Evolutionary conservation across 2,329 filamentous ascomycete species (phyloP).

Genomic region (Beauveria asiatica): DNA sequence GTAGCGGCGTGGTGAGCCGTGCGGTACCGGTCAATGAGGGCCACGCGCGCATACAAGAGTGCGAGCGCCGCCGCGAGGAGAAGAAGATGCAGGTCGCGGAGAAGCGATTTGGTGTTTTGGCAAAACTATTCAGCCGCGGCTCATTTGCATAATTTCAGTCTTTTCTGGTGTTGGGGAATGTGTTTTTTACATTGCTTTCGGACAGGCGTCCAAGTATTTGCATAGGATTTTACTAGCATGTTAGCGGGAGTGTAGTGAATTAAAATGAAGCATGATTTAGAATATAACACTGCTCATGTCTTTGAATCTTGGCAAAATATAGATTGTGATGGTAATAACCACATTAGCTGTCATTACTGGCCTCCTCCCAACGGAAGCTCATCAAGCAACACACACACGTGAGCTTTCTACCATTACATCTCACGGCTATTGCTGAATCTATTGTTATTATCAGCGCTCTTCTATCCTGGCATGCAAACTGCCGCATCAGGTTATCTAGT

Average conservation of each 20-base stretch:
- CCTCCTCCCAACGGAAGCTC: too few relatives aligned
- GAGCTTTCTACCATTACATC: too few relatives aligned
- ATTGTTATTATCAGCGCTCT: too few relatives aligned
- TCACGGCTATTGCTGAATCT: too few relatives aligned
- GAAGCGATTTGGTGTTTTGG: slow-evolving; percentile 46
- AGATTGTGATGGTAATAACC: too few relatives aligned
- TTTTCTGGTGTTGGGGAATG: background rate
- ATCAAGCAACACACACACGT: too few relatives aligned
- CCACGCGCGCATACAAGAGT: slow-evolving; percentile 44
- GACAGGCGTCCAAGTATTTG: background rate
- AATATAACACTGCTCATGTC: too few relatives aligned
- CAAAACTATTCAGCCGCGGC: slow-evolving; percentile 49
- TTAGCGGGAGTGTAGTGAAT: background rate
- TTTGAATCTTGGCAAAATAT: too few relatives aligned
- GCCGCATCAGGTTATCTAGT: too few relatives aligned
- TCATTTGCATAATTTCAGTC: slow-evolving; percentile 21
- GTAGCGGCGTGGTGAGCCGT: slow-evolving; percentile 47
- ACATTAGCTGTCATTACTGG: too few relatives aligned
- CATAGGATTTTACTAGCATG: background rate
- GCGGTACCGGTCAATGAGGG: slow-evolving; percentile 53
- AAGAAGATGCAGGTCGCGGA: slow-evolving; percentile 50
- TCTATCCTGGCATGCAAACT: too few relatives aligned
- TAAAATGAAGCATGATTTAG: background rate
- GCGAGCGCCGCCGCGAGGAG: slow-evolving; percentile 49
- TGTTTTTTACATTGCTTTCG: too few relatives aligned